A percentile compares a stretch with the other conserved stretches of the same genome.
phyloP scores from a whole-genome alignment of 257 asterid species.

The Penstemon davidsonii region DNA sequence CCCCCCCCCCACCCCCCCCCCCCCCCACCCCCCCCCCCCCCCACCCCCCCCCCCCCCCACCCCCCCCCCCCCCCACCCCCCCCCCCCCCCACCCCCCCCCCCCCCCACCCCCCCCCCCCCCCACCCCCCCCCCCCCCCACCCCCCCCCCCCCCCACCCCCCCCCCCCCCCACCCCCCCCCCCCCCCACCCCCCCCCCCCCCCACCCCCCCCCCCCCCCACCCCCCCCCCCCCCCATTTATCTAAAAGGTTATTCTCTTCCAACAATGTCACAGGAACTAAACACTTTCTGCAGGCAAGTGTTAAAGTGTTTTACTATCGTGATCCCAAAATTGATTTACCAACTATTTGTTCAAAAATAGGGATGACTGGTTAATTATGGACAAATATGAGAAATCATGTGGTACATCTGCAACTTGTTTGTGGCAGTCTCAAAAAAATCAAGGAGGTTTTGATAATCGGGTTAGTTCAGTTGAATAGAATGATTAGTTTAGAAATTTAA shows the following conservation, averaged over 20 bases:
- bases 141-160: too few relatives aligned
- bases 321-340: not conserved
- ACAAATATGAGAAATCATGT: not conserved
- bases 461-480: not conserved
- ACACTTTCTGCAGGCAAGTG: conserved; percentile 5
- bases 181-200: too few relatives aligned
- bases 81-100: too few relatives aligned
- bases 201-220: too few relatives aligned
- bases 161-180: too few relatives aligned
- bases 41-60: too few relatives aligned
- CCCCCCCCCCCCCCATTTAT: too few relatives aligned
- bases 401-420: not conserved
- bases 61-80: too few relatives aligned
- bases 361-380: not conserved
- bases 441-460: not conserved
- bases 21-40: too few relatives aligned
- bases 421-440: conserved; percentile 2
- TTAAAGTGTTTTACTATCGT: not conserved
- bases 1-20: too few relatives aligned
- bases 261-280: not conserved
- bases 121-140: too few relatives aligned
- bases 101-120: too few relatives aligned
- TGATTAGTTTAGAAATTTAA: not conserved
- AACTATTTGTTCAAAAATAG: not conserved
- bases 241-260: not conserved